Evolutionary conservation across 208 protist species (phyloP).

Genomic region (Crithidia expoeki): DNA sequence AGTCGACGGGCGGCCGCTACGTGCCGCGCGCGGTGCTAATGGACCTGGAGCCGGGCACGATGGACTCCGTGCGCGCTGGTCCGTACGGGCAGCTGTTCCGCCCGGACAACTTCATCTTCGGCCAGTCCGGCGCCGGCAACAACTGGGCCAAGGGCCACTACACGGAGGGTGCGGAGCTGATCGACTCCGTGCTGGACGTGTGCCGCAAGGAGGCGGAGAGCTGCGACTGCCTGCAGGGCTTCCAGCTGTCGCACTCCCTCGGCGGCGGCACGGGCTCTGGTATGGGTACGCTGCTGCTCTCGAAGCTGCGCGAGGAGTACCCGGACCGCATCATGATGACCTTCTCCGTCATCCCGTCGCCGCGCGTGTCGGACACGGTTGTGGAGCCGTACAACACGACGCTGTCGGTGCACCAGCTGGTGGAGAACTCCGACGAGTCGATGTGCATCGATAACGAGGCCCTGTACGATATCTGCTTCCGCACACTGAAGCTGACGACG

Average conservation of each 20-base stretch:
- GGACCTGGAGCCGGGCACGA: slow-evolving; percentile 95
- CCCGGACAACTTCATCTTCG: slow-evolving; percentile 99
- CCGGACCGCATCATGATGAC: slow-evolving; percentile 98
- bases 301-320: slow-evolving; percentile 97
- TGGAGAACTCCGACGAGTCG: slow-evolving; percentile 97
- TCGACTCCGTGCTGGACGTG: slow-evolving; percentile 97
- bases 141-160: slow-evolving; percentile 99
- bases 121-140: slow-evolving; percentile 98
- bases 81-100: slow-evolving; percentile 93
- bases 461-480: slow-evolving; percentile 99
- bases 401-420: slow-evolving; percentile 97
- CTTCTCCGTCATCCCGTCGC: slow-evolving; percentile 98
- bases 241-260: slow-evolving; percentile 98
- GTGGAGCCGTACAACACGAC: slow-evolving; percentile 98
- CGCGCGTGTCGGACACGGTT: slow-evolving; percentile 98
- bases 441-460: slow-evolving; percentile 99
- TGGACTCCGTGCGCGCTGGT: slow-evolving; percentile 96
- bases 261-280: slow-evolving; percentile 98
- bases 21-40: slow-evolving; percentile 83
- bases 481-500: slow-evolving; percentile 96
- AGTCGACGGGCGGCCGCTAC: slow-evolving; percentile 78
- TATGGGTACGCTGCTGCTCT: slow-evolving; percentile 98
- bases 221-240: slow-evolving; percentile 99
- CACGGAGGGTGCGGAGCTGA: slow-evolving; percentile 98
- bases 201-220: slow-evolving; percentile 98